A percentile compares a stretch with the other conserved stretches of the same genome.
These are phyloP conservation scores for Neurospora sp. DNA, from an alignment of 2,329 filamentous ascomycete genomes.

Conservation along the genomic window DNA sequence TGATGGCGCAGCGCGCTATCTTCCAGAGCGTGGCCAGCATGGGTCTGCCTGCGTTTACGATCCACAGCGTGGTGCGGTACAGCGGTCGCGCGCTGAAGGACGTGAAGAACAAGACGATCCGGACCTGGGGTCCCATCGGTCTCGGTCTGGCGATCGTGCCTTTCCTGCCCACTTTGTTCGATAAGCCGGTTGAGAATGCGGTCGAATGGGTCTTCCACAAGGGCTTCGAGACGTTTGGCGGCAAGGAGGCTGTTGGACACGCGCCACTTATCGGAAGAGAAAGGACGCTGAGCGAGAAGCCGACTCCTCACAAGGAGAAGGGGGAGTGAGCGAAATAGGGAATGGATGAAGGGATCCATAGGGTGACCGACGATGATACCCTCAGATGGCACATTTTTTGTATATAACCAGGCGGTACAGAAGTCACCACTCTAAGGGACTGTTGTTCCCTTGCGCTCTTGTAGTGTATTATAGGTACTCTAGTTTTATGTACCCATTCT, in stretches of 20 bases:
- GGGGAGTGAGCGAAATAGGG: constrained; percentile 24
- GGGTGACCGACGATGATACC: not conserved
- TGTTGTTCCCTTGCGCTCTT: not conserved
- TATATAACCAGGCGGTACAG: not conserved
- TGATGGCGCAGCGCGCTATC: constrained; percentile 82
- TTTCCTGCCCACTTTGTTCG: constrained; percentile 74
- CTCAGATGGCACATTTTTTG: not conserved
- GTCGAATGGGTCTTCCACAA: constrained; percentile 87
- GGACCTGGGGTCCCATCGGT: constrained; percentile 87
- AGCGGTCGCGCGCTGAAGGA: constrained; percentile 79
- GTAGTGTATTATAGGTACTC: not conserved
- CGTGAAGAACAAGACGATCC: constrained; percentile 60
- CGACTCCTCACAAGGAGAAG: constrained; percentile 35
- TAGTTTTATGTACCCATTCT: not conserved
- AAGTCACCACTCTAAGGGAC: not conserved
- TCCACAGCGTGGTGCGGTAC: constrained; percentile 86
- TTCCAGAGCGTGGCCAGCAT: constrained; percentile 90
- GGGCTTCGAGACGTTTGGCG: constrained; percentile 65
- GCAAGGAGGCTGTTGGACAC: constrained; percentile 43
- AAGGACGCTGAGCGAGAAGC: constrained; percentile 28
- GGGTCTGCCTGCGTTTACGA: constrained; percentile 88
- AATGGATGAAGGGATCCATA: not conserved
- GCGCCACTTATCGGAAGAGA: constrained; percentile 45
- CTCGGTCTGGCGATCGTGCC: constrained; percentile 70
- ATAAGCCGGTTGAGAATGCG: constrained; percentile 83